A percentile compares a stretch with the other conserved stretches of the same genome.
Conservation (phyloP, 495 filamentous ascomycete species). For the Neurospora sp. region DNA sequence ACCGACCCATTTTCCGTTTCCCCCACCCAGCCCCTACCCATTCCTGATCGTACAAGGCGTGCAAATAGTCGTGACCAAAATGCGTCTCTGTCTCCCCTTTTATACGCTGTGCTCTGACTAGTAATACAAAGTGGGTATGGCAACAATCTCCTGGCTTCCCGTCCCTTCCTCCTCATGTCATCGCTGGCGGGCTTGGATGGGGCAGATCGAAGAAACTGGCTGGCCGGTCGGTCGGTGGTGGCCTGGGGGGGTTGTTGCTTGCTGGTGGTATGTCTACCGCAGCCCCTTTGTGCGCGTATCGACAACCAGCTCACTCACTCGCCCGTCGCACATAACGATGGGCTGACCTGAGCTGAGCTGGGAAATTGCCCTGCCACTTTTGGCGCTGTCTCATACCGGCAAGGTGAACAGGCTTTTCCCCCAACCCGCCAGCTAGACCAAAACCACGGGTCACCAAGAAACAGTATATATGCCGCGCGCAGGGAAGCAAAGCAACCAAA, state of each 20-base stretch:
- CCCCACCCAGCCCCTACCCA: neutral
- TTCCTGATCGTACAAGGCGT: neutral
- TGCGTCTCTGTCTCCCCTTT: neutral
- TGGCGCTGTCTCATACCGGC: neutral
- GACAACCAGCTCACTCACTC: neutral
- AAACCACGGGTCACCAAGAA: neutral
- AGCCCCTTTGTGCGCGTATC: neutral
- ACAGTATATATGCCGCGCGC: neutral
- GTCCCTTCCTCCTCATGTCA: neutral
- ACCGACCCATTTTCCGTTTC: neutral
- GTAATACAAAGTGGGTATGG: constrained; percentile 1
- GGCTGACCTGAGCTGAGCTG: neutral
- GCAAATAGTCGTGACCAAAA: neutral
- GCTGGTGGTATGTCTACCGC: neutral
- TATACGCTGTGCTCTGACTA: neutral
- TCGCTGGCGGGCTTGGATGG: neutral
- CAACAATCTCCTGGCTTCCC: neutral
- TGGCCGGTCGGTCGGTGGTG: neutral
- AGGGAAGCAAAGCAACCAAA: neutral
- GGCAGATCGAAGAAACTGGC: neutral
- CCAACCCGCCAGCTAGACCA: neutral
- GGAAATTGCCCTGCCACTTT: neutral
- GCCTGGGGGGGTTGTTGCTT: neutral
- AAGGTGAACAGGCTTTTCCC: neutral
- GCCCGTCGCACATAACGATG: neutral